Conservation (phyloP, 306 rosid genomes). For the apple (Malus domestica) region ASM211411v1 NC_041796.1:4349001-4349500, state of each 20-base stretch:
- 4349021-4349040: conserved; percentile 85
- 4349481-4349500: background rate
- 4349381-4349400: background rate
- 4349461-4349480: background rate
- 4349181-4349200: conserved; percentile 73
- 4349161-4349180: conserved; percentile 81
- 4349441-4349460: background rate
- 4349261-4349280: background rate
- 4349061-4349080: background rate
- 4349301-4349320: conserved; percentile 47
- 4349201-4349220: background rate
- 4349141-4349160: conserved; percentile 68
- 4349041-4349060: conserved; percentile 27
- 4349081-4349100: background rate
- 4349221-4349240: background rate
- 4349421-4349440: background rate
- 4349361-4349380: background rate
- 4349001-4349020: conserved; percentile 84
- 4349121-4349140: conserved; percentile 44
- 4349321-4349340: conserved; percentile 57
- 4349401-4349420: background rate
- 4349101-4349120: background rate
- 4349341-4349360: conserved; percentile 27
- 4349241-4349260: background rate
- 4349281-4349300: conserved; percentile 46